phyloP scores from a whole-genome alignment of 1,284 basidiomycete species.

The Chiua sp. region DNA sequence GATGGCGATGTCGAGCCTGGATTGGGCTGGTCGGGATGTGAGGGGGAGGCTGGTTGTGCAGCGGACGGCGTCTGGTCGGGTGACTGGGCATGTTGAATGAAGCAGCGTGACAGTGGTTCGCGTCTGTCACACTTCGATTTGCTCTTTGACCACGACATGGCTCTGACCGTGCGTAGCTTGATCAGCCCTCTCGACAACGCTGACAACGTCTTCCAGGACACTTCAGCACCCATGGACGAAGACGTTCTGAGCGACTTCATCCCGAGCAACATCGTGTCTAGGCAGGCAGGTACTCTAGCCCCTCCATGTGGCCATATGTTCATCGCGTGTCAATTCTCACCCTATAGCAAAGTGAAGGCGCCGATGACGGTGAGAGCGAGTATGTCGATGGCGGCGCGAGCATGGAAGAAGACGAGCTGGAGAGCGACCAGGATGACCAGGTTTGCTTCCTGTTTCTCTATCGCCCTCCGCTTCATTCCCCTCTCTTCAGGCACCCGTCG shows the following conservation, averaged over 20 bases:
- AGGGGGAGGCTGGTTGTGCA: too few relatives aligned
- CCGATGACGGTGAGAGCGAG: slow-evolving; percentile 68
- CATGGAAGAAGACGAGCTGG: slow-evolving; percentile 66
- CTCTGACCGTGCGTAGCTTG: slow-evolving; percentile 21
- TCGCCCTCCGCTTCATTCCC: slow-evolving; percentile 7
- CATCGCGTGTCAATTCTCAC: slow-evolving; percentile 8
- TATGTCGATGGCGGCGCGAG: slow-evolving; percentile 54
- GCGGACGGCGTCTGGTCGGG: too few relatives aligned
- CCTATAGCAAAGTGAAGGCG: slow-evolving; percentile 68
- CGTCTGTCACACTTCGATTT: neutral
- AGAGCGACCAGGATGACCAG: slow-evolving; percentile 60
- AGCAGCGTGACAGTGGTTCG: too few relatives aligned
- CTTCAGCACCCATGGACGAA: slow-evolving; percentile 54
- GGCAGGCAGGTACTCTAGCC: slow-evolving; percentile 57
- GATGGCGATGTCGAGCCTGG: slow-evolving; percentile 8
- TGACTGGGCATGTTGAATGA: too few relatives aligned
- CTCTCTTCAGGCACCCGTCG: slow-evolving; percentile 31
- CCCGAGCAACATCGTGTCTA: slow-evolving; percentile 82
- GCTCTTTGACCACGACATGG: slow-evolving; percentile 28
- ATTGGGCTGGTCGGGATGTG: neutral
- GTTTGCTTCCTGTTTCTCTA: slow-evolving; percentile 29
- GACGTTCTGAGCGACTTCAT: slow-evolving; percentile 83
- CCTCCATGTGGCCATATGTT: slow-evolving; percentile 8
- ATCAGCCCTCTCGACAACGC: neutral
- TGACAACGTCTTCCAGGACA: slow-evolving; percentile 17